Percentiles rank a stretch among this genome's conserved stretches.
These are phyloP conservation scores for Brassica juncea DNA, from an alignment of 345 rosid genomes.

Conservation along the genomic window DNA sequence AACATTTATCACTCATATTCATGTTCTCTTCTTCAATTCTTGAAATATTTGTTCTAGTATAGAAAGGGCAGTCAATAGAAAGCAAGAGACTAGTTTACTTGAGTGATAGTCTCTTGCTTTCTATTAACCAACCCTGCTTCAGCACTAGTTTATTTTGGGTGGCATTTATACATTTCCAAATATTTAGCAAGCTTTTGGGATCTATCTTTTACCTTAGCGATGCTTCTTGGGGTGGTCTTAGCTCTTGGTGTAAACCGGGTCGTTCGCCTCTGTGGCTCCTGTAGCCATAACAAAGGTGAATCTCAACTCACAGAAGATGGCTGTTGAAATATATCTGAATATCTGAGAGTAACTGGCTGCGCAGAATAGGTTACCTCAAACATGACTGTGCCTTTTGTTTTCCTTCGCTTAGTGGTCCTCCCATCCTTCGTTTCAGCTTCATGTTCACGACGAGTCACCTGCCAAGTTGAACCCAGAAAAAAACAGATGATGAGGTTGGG, in stretches of 20 bases:
- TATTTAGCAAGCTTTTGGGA: neutral
- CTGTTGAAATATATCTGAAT: neutral
- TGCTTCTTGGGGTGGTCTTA: constrained; percentile 51
- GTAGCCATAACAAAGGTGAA: constrained; percentile 28
- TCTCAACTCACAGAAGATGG: constrained; percentile 4
- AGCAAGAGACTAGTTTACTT: neutral
- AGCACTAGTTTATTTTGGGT: neutral
- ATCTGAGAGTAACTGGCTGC: neutral
- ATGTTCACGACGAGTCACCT: constrained; percentile 79
- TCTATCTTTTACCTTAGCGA: constrained; percentile 51
- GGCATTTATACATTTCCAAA: neutral
- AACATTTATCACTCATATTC: neutral
- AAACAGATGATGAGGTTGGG: neutral
- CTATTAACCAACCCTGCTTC: neutral
- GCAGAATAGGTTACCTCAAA: constrained; percentile 63
- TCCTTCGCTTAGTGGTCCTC: constrained; percentile 68
- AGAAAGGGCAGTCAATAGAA: neutral
- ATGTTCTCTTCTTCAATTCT: neutral
- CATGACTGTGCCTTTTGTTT: constrained; percentile 65
- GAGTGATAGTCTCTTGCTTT: neutral
- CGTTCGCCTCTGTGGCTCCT: constrained; percentile 65
- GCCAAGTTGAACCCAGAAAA: constrained; percentile 23
- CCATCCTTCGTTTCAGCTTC: constrained; percentile 68
- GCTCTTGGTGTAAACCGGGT: constrained; percentile 56
- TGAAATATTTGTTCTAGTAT: neutral